A percentile compares a stretch with the other conserved stretches of the same genome.
Conservation (phyloP, 306 rosid genomes). For the Pueraria montana region DNA sequence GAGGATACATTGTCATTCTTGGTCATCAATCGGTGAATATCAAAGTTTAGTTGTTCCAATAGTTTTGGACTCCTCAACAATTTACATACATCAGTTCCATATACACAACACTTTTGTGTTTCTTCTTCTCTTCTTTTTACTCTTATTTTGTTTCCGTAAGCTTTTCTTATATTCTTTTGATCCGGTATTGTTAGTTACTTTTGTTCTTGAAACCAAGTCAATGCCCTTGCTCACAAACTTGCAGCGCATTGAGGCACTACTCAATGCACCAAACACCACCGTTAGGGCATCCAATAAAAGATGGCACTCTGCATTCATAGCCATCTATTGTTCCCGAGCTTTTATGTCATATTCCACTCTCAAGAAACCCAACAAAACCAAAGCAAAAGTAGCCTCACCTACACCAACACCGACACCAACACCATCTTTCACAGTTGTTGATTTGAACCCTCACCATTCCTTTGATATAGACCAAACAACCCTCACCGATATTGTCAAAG, state of each 20-base stretch:
- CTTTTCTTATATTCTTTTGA: no score
- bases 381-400: background rate
- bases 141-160: no score
- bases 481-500: constrained; percentile 50
- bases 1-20: no score
- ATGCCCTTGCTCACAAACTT: constrained; percentile 27
- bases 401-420: background rate
- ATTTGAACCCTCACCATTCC: background rate
- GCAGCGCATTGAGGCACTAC: constrained; percentile 13
- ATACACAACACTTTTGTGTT: no score
- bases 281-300: constrained; percentile 43
- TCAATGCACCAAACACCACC: constrained; percentile 7
- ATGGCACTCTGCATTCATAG: constrained; percentile 60
- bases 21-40: no score
- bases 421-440: constrained; percentile 44
- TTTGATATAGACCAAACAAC: constrained; percentile 24
- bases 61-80: no score
- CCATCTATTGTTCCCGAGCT: constrained; percentile 64
- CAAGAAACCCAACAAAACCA: background rate
- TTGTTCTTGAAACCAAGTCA: constrained; percentile 33
- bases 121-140: no score
- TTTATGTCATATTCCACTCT: constrained; percentile 33
- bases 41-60: no score
- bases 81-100: no score
- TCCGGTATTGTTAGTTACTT: no score